Evolutionary conservation across 257 asterid genomes (phyloP).

Genomic region (Salvia miltiorrhiza): DNA sequence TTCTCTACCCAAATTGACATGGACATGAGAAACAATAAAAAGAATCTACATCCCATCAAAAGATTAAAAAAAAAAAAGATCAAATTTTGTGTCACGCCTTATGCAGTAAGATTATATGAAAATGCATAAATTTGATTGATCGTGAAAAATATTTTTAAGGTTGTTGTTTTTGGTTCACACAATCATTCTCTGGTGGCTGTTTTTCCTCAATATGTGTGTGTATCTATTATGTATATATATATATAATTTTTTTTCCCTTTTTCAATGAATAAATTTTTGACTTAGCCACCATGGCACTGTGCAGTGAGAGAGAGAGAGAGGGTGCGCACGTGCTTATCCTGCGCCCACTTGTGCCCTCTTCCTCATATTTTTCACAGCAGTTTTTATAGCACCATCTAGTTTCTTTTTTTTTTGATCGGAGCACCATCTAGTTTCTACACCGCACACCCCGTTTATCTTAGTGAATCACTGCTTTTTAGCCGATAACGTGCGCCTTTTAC

Average conservation of each 20-base stretch:
- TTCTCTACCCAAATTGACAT: constrained; percentile 38
- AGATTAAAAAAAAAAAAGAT: background rate
- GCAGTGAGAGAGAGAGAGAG: constrained; percentile 45
- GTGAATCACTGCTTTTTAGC: constrained; percentile 13
- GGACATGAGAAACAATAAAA: constrained; percentile 41
- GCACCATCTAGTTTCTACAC: too few species aligned
- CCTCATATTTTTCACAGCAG: constrained; percentile 46
- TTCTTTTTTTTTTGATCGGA: too few species aligned
- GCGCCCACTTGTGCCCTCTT: constrained; percentile 45
- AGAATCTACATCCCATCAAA: constrained; percentile 29
- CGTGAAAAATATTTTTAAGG: constrained; percentile 30
- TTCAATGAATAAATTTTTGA: background rate
- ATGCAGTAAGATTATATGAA: background rate
- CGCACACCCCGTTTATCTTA: constrained; percentile 23
- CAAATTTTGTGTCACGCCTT: constrained; percentile 1
- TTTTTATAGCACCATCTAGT: constrained; percentile 3
- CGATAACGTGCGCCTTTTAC: constrained; percentile 28
- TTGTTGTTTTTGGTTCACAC: constrained; percentile 32
- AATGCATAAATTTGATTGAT: background rate
- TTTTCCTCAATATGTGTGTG: background rate
- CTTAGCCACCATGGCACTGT: constrained; percentile 40
- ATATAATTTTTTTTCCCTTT: background rate
- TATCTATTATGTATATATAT: background rate
- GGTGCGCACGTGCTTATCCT: constrained; percentile 60
- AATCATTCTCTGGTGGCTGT: constrained; percentile 37